Base-by-base conservation (phyloP, 495 filamentous ascomycete genomes). In the Aspergillus ostianus region DNA sequence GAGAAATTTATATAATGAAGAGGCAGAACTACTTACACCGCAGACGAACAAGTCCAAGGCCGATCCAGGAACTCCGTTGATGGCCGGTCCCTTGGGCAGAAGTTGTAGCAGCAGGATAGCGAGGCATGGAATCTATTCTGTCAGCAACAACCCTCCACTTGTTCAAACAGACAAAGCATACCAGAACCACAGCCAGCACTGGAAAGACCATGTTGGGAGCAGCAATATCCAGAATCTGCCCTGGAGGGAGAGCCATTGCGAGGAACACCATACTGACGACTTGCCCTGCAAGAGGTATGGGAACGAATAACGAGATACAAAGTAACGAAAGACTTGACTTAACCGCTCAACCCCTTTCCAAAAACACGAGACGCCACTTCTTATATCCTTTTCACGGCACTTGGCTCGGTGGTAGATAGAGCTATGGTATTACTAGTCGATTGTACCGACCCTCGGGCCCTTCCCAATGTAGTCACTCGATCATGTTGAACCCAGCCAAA, bases 21-120 rank as follows among this genome's bases (percentile, higher is more conserved):
- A 26, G n/a, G 41, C 29, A 30, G 47, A 20, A 7, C 2, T 30
- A 41, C 62, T 41, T 60, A 70, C 67, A 46, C 67, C 67, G 18
- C 54, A 62, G 17, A 65, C 41, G 47, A 59, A 65, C 1, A 52
- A 21, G 20, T 57, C 67, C 2, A 60, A 20, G 13, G 58, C 51
- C 0, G 64, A 47, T 0, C 67, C 67, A 4, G 58, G 57, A 9
- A 65, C 64, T 0, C 57, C 62, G 32, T 65, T 61, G 32, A 67
- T 67, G 45, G 51, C 46, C 1, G 67, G 67, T 0, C 60, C 60
- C 47, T 65, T 65, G 9, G 60, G 60, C 7, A 56, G 21, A 2
- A 60, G 26, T 41, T 65, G 56, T 5, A 70, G 36, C 18, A 58
- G 55, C 0, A 70, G 26, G 9, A 67, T 53, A 6, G 65, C 7